Evolutionary conservation across 2,329 filamentous ascomycete genomes (phyloP).

Genomic region (Phialophora chinensis): DNA sequence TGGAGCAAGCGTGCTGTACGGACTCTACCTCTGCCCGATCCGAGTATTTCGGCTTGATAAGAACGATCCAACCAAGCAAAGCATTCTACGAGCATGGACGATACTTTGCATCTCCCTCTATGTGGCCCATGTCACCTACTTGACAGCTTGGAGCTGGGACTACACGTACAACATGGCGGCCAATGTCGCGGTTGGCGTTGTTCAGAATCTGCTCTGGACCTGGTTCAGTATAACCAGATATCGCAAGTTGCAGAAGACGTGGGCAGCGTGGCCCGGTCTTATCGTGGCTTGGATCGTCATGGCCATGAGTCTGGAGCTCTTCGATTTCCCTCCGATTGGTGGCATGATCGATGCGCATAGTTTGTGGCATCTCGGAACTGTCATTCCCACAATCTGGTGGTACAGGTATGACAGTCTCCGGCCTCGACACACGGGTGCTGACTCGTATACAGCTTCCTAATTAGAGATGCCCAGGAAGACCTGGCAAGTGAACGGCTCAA

Average conservation of each 20-base stretch:
- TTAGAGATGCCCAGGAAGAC: slow-evolving; percentile 85
- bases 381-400: slow-evolving; percentile 85
- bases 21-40: slow-evolving; percentile 82
- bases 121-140: slow-evolving; percentile 76
- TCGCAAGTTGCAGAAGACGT: slow-evolving; percentile 70
- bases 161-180: slow-evolving; percentile 98
- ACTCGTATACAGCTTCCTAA: slow-evolving; percentile 69
- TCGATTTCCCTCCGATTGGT: slow-evolving; percentile 87
- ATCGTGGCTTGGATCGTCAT: slow-evolving; percentile 90
- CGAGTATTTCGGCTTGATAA: slow-evolving; percentile 82
- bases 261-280: slow-evolving; percentile 88
- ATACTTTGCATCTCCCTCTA: slow-evolving; percentile 74
- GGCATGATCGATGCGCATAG: slow-evolving; percentile 91
- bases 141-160: slow-evolving; percentile 87
- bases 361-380: slow-evolving; percentile 93
- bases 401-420: slow-evolving; percentile 78
- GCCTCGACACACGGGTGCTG: slow-evolving; percentile 3
- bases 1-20: slow-evolving; percentile 87
- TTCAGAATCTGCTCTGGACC: slow-evolving; percentile 84
- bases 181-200: slow-evolving; percentile 80
- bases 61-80: slow-evolving; percentile 54
- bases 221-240: slow-evolving; percentile 81
- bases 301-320: slow-evolving; percentile 92
- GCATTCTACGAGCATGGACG: slow-evolving; percentile 76
- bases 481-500: slow-evolving; percentile 76